These are phyloP conservation scores for Gastroboletus turbinatus DNA, from an alignment of 1,284 basidiomycete species.

Conservation along the genomic window DNA sequence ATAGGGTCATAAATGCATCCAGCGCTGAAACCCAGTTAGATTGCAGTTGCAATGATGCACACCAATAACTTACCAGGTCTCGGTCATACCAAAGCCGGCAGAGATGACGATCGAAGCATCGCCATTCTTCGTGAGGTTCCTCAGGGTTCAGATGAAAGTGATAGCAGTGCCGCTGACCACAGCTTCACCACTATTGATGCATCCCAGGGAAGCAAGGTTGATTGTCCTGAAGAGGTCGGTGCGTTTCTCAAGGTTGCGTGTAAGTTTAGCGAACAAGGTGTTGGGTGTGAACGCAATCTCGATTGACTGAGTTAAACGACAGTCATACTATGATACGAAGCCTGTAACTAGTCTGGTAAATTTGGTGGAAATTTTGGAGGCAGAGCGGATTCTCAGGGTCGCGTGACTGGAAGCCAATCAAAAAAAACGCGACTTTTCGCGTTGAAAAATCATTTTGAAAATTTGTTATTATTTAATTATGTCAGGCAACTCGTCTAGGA, in stretches of 20 bases:
- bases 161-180: slow-evolving; percentile 39
- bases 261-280: slow-evolving; percentile 37
- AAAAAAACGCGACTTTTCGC: too few species aligned
- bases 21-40: slow-evolving; percentile 26
- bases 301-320: slow-evolving; percentile 19
- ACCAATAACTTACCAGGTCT: slow-evolving; percentile 35
- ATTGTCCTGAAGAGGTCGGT: slow-evolving; percentile 26
- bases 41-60: not conserved
- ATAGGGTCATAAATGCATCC: slow-evolving; percentile 39
- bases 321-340: not conserved
- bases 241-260: slow-evolving; percentile 32
- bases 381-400: too few species aligned
- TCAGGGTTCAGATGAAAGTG: slow-evolving; percentile 36
- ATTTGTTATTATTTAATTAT: too few species aligned
- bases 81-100: slow-evolving; percentile 47
- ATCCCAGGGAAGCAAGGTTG: slow-evolving; percentile 21
- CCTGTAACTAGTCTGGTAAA: too few species aligned
- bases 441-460: too few species aligned
- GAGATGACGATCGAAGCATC: slow-evolving; percentile 34
- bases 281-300: slow-evolving; percentile 29
- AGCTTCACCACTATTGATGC: slow-evolving; percentile 40
- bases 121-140: slow-evolving; percentile 30
- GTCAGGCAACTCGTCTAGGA: too few species aligned
- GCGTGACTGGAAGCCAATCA: too few species aligned
- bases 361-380: too few species aligned